Evolutionary conservation across 192 early-diverging fungal species (phyloP), one percentile per base, ranked within the genome.

Genomic region (Diversispora eburnea): DNA sequence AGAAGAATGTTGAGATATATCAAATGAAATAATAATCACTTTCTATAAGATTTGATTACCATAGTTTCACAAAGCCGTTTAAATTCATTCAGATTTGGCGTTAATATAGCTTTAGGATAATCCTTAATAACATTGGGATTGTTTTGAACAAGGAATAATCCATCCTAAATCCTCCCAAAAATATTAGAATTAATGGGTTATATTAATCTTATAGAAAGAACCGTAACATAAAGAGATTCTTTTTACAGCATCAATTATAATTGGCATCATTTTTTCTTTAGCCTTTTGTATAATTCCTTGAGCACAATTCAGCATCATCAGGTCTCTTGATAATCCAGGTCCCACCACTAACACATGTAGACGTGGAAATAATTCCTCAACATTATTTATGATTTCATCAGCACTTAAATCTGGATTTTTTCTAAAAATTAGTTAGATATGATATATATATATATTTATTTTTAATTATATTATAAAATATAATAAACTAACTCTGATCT

Each of bases 241-340:
- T 79, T 80, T 77, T 80, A 92, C 91, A 22, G 98, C 98, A 81
- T 99, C 98, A 57, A 99, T 78, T 0, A 99, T 92, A 20, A 99
- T 79, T 0, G 91, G 86, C 75, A 94, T 79, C 0, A 81, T 47
- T 17, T 79, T 67, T 69, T 87, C 77, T 52, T 84, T 83, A 0
- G 92, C 91, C n/a, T 84, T 81, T 45, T 75, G 39, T n/a, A 99
- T 89, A 10, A 94, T 85, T 13, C 78, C 52, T n/a, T 77, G 78
- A 6, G 93, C 92, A 39, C 82, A 79, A 47, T 89, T 82, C 1
- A 86, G 78, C 82, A 96, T 92, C 6, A 82, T 62, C 20, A 72
- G 62, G 75, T 98, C 91, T 33, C 94, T 84, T 10, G 92, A 93
- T 43, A 99, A 79, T 0, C 98, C 98, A 4, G 98, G 96, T 0